phyloP scores from a whole-genome alignment of 768 basidiomycete species.

The Ephemerocybe angulata region DNA sequence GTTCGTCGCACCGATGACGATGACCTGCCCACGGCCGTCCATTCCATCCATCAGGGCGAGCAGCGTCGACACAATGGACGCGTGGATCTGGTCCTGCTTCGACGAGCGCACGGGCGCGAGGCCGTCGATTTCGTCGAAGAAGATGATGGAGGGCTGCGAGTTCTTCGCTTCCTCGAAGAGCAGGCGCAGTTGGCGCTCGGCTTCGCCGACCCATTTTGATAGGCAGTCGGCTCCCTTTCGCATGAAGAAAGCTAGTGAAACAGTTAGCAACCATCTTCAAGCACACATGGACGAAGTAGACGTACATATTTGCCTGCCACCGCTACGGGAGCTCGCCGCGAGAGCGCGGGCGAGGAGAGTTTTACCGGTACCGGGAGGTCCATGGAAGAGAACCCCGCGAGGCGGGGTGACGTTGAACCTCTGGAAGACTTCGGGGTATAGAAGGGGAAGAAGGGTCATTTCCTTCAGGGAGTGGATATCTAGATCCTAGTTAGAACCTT shows the following conservation, averaged over 20 bases:
- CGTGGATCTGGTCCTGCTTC: slow-evolving; percentile 98
- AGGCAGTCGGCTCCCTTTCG: slow-evolving; percentile 97
- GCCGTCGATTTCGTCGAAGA: slow-evolving; percentile 99
- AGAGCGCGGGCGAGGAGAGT: slow-evolving; percentile 92
- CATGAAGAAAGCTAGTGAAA: slow-evolving; percentile 89
- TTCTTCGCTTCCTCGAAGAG: slow-evolving; percentile 94
- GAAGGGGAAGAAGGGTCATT: slow-evolving; percentile 92
- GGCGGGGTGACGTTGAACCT: slow-evolving; percentile 93
- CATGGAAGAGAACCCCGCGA: slow-evolving; percentile 94
- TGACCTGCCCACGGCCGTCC: slow-evolving; percentile 96
- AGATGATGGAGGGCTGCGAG: slow-evolving; percentile 94
- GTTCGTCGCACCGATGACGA: slow-evolving; percentile 98
- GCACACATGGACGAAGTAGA: slow-evolving; percentile 14
- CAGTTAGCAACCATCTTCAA: neutral
- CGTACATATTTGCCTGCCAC: slow-evolving; percentile 85
- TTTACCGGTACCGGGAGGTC: slow-evolving; percentile 98
- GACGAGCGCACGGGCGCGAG: slow-evolving; percentile 97
- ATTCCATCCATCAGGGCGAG: slow-evolving; percentile 99
- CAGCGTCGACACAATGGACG: slow-evolving; percentile 93
- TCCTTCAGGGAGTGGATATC: slow-evolving; percentile 97
- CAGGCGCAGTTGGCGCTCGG: slow-evolving; percentile 90
- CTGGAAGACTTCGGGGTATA: slow-evolving; percentile 97
- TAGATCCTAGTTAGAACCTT: slow-evolving; percentile 25
- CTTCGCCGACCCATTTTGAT: slow-evolving; percentile 99
- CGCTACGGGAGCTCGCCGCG: slow-evolving; percentile 85